These are phyloP conservation scores for Suillus alpinus DNA, from an alignment of 768 basidiomycete genomes.

Conservation along the genomic window DNA sequence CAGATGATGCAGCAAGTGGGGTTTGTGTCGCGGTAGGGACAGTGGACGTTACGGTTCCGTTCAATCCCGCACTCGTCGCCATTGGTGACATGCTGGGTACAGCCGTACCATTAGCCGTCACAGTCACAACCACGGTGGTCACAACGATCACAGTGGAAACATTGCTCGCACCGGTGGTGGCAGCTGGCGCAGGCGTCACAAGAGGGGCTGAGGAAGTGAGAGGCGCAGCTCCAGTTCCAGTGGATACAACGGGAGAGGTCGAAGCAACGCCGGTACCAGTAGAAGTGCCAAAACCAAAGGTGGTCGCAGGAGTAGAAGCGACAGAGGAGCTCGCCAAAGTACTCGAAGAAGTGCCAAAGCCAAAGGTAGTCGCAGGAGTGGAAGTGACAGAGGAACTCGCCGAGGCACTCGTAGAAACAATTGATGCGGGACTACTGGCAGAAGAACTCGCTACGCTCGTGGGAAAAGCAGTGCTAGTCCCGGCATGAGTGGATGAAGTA, in stretches of 20 bases:
- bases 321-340: neutral
- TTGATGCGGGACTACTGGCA: neutral
- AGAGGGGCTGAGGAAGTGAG: neutral
- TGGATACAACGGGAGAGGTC: neutral
- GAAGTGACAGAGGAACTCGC: neutral
- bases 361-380: neutral
- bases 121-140: constrained; percentile 9
- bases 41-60: neutral
- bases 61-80: neutral
- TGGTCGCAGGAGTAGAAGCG: neutral
- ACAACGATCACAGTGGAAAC: constrained; percentile 8
- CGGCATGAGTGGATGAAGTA: neutral
- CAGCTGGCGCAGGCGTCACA: constrained; percentile 1
- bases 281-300: neutral
- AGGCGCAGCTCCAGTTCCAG: neutral
- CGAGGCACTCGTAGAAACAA: neutral
- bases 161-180: constrained; percentile 3
- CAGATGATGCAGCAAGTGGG: neutral
- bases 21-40: neutral
- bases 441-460: neutral
- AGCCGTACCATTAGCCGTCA: constrained; percentile 1
- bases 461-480: neutral
- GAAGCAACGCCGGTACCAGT: neutral
- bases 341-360: neutral
- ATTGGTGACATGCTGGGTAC: neutral